These are phyloP conservation scores for Cytospora piceicola DNA, from an alignment of 2,329 filamentous ascomycete genomes.

Conservation along the genomic window DNA sequence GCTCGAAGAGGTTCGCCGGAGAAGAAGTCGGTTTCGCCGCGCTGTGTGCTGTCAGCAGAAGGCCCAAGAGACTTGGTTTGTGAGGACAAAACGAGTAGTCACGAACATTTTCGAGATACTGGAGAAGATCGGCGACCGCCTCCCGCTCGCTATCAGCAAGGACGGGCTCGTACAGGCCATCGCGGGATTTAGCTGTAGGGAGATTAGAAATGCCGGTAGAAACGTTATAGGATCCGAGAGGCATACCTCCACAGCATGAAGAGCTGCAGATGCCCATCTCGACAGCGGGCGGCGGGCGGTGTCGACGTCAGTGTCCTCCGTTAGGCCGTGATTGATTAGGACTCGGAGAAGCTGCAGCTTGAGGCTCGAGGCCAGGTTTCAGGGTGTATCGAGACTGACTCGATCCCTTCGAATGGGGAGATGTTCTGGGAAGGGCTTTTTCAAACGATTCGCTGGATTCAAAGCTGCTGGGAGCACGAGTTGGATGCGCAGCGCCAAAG, in stretches of 20 bases:
- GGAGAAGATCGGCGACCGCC: constrained; percentile 91
- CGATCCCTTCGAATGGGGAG: neutral
- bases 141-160: constrained; percentile 96
- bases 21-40: constrained; percentile 98
- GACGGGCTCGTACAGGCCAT: constrained; percentile 82
- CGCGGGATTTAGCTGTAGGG: constrained; percentile 70
- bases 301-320: constrained; percentile 27
- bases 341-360: constrained; percentile 24
- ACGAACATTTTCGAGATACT: constrained; percentile 93
- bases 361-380: constrained; percentile 26
- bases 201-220: constrained; percentile 30
- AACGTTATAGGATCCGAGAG: constrained; percentile 4
- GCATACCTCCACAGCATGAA: constrained; percentile 63
- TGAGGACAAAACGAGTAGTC: constrained; percentile 2
- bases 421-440: neutral
- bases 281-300: constrained; percentile 30
- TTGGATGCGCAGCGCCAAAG: constrained; percentile 22
- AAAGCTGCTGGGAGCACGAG: constrained; percentile 15
- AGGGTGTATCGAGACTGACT: constrained; percentile 12
- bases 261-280: constrained; percentile 66
- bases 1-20: constrained; percentile 91
- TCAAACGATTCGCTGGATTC: neutral
- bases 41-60: constrained; percentile 57
- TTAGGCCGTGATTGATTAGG: constrained; percentile 19
- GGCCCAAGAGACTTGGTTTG: constrained; percentile 5